Evolutionary conservation across 1,284 basidiomycete genomes (phyloP).

Genomic region (Golubevia sp.): DNA sequence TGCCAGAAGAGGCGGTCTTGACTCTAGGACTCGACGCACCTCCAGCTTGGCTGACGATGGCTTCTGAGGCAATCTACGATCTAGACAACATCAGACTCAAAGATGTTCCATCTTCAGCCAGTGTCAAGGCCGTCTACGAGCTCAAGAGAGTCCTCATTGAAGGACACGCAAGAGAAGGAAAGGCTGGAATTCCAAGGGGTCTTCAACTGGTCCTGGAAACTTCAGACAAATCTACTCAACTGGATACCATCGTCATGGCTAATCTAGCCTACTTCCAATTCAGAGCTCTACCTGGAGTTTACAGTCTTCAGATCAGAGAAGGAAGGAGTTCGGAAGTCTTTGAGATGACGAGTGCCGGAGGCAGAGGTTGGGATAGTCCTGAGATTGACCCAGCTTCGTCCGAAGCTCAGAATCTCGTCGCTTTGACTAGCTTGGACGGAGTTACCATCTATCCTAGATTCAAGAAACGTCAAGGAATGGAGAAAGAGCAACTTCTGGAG

Average conservation of each 20-base stretch:
- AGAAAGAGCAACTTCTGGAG: conserved; percentile 76
- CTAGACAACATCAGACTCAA: conserved; percentile 91
- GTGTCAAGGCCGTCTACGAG: conserved; percentile 81
- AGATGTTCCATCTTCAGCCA: conserved; percentile 67
- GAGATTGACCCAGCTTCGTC: conserved; percentile 62
- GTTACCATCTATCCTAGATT: conserved; percentile 84
- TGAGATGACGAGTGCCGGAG: conserved; percentile 74
- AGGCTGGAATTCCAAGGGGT: conserved; percentile 74
- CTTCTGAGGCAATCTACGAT: conserved; percentile 84
- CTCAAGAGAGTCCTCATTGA: conserved; percentile 91
- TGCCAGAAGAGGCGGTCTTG: conserved; percentile 74
- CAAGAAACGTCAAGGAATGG: conserved; percentile 74
- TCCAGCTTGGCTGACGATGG: conserved; percentile 87
- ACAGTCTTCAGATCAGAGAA: conserved; percentile 77
- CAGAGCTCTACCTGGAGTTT: conserved; percentile 86
- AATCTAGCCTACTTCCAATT: conserved; percentile 97
- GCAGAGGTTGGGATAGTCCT: conserved; percentile 78
- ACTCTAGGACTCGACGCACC: conserved; percentile 90
- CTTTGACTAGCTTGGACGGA: conserved; percentile 83
- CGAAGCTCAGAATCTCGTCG: conserved; percentile 32
- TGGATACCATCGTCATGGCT: conserved; percentile 73
- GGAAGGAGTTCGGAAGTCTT: conserved; percentile 82
- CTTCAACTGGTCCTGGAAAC: conserved; percentile 66
- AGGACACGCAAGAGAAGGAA: conserved; percentile 82
- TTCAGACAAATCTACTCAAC: conserved; percentile 22